Evolutionary conservation across 306 rosid species (phyloP).

Genomic region (Medicago ruthenica): DNA sequence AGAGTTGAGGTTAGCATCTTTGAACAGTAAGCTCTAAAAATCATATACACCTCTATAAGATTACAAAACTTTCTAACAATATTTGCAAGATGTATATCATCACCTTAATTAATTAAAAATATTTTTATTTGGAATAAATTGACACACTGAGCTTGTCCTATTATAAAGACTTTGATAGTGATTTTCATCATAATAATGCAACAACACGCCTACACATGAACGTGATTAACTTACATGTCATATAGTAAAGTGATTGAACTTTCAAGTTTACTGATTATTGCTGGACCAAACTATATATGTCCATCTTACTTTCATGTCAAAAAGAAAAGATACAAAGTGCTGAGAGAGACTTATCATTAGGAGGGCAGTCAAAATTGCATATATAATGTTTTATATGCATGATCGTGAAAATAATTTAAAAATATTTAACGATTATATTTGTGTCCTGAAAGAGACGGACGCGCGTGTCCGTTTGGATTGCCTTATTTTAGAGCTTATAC

Average conservation of each 20-base stretch:
- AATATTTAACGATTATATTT: too few species aligned
- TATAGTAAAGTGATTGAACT: slow-evolving; percentile 40
- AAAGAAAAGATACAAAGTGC: not conserved
- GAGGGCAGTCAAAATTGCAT: too few species aligned
- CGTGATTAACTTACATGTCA: slow-evolving; percentile 34
- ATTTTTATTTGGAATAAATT: slow-evolving; percentile 28
- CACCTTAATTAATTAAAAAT: slow-evolving; percentile 43
- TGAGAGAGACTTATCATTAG: slow-evolving; percentile 3
- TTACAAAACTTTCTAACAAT: slow-evolving; percentile 8
- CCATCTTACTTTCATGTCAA: slow-evolving; percentile 25
- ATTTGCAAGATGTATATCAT: slow-evolving; percentile 5
- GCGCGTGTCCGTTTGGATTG: too few species aligned
- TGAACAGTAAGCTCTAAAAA: slow-evolving; percentile 47
- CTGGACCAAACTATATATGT: slow-evolving; percentile 31
- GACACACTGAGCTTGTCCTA: slow-evolving; percentile 50
- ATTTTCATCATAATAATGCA: slow-evolving; percentile 36
- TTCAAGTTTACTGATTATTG: slow-evolving; percentile 25
- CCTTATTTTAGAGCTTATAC: too few species aligned
- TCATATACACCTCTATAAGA: not conserved
- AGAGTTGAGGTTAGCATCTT: slow-evolving; percentile 35
- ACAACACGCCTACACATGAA: slow-evolving; percentile 45
- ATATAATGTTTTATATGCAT: too few species aligned
- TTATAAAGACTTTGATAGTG: slow-evolving; percentile 56
- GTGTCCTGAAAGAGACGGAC: too few species aligned
- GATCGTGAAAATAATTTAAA: too few species aligned